A percentile compares a stretch with the other conserved stretches of the same genome.
phyloP scores from a whole-genome alignment of 2,329 filamentous ascomycete species.

The Bisporella sp. region DNA sequence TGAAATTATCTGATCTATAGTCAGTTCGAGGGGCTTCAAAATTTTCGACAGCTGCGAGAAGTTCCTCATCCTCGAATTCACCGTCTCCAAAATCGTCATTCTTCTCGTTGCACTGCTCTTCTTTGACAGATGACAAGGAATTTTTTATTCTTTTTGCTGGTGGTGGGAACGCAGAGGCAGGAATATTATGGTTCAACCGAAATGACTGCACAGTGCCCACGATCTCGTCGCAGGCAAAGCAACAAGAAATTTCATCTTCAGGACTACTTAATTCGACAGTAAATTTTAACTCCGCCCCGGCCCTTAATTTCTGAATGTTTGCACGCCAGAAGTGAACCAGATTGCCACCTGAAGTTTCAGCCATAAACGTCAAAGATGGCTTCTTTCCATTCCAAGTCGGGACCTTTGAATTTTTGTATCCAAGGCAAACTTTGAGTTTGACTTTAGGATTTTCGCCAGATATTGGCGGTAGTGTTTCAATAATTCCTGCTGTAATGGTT shows the following conservation, averaged over 20 bases:
- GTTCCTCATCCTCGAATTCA: slow-evolving; percentile 36
- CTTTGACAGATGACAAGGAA: background rate
- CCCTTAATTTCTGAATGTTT: slow-evolving; percentile 58
- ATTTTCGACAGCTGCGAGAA: slow-evolving; percentile 30
- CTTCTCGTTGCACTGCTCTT: background rate
- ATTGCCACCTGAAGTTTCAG: slow-evolving; percentile 61
- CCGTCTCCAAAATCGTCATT: slow-evolving; percentile 22
- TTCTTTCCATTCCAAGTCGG: slow-evolving; percentile 56
- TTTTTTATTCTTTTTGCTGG: background rate
- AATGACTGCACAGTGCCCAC: slow-evolving; percentile 44
- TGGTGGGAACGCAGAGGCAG: slow-evolving; percentile 27
- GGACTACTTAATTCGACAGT: slow-evolving; percentile 45
- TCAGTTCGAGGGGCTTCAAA: slow-evolving; percentile 16
- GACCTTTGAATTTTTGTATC: slow-evolving; percentile 62
- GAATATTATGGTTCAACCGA: slow-evolving; percentile 24
- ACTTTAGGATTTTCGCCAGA: slow-evolving; percentile 42
- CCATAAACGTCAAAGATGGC: slow-evolving; percentile 67
- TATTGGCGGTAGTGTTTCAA: slow-evolving; percentile 22
- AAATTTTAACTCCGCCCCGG: slow-evolving; percentile 50
- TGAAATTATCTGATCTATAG: slow-evolving; percentile 37
- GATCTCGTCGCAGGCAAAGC: slow-evolving; percentile 80
- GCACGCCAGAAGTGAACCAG: slow-evolving; percentile 62
- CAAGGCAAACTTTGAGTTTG: slow-evolving; percentile 58
- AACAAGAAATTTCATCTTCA: slow-evolving; percentile 56
- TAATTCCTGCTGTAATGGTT: slow-evolving; percentile 32